Evolutionary conservation across 352 stramenopile species (phyloP).

Genomic region (Blastocystis sp.): DNA sequence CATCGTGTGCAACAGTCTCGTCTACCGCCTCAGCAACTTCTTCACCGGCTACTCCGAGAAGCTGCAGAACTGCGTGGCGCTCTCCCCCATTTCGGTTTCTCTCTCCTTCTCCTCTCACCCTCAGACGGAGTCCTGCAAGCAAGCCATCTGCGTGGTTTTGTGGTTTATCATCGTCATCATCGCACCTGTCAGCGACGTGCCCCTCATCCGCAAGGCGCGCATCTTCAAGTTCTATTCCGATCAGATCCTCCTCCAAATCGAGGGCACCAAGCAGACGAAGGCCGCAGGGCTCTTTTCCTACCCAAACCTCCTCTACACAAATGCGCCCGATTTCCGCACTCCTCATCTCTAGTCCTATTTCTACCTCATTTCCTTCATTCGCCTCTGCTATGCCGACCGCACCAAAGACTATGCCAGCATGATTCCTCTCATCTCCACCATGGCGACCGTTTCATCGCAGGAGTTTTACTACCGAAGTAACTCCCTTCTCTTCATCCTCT

Average conservation of each 20-base stretch:
- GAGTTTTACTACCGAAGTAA: constrained; percentile 14
- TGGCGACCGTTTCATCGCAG: not conserved
- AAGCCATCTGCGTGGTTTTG: constrained; percentile 34
- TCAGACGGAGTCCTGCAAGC: constrained; percentile 7
- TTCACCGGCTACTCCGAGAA: constrained; percentile 20
- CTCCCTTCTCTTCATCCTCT: not conserved
- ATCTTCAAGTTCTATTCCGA: constrained; percentile 27
- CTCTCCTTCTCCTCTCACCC: not conserved
- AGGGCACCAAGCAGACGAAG: constrained; percentile 10
- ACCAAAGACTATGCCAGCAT: not conserved
- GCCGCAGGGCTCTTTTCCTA: constrained; percentile 25
- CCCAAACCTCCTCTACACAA: constrained; percentile 45
- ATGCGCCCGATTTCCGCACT: not conserved
- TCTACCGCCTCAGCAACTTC: not conserved
- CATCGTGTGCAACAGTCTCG: not conserved
- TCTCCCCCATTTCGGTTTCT: constrained; percentile 17
- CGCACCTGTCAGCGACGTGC: not conserved
- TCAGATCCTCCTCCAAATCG: constrained; percentile 21
- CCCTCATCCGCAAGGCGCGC: constrained; percentile 22
- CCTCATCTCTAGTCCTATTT: constrained; percentile 37
- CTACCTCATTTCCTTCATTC: constrained; percentile 56
- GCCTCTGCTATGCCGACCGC: constrained; percentile 31
- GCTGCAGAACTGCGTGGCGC: not conserved
- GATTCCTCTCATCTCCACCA: not conserved
- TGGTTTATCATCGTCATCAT: constrained; percentile 56